These are phyloP conservation scores for Teratosphaeria pseudoeucalypti DNA, from an alignment of 2,329 filamentous ascomycete species.

Conservation along the genomic window DNA sequence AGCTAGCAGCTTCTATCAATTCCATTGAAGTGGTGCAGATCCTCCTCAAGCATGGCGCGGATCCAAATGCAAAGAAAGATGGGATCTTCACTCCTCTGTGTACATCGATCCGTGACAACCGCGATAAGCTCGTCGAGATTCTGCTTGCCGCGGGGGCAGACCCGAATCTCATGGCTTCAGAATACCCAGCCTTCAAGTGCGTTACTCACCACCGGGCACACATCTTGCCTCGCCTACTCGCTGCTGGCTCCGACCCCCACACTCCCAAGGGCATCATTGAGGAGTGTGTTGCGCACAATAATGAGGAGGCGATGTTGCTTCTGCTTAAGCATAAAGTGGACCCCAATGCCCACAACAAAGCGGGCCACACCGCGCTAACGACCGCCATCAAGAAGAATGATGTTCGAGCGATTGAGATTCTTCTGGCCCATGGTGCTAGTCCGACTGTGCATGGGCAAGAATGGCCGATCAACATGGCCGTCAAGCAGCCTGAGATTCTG, in stretches of 20 bases:
- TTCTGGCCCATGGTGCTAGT: slow-evolving; percentile 50
- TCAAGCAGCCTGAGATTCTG: slow-evolving; percentile 50
- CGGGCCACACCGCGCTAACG: slow-evolving; percentile 53
- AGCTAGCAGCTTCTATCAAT: slow-evolving; percentile 53
- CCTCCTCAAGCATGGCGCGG: slow-evolving; percentile 51
- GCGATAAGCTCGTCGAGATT: slow-evolving; percentile 50
- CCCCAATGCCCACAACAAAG: slow-evolving; percentile 48
- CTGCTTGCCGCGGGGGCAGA: slow-evolving; percentile 38
- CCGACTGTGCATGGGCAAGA: slow-evolving; percentile 55
- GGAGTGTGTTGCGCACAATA: slow-evolving; percentile 52
- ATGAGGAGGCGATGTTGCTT: slow-evolving; percentile 50
- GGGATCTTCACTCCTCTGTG: slow-evolving; percentile 59
- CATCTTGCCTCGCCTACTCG: slow-evolving; percentile 48
- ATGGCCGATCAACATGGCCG: slow-evolving; percentile 62
- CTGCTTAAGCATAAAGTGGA: slow-evolving; percentile 50
- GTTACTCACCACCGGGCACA: slow-evolving; percentile 55
- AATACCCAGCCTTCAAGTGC: slow-evolving; percentile 59
- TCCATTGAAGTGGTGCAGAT: slow-evolving; percentile 51
- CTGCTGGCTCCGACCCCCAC: slow-evolving; percentile 49
- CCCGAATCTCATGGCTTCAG: slow-evolving; percentile 46
- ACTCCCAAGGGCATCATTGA: slow-evolving; percentile 56
- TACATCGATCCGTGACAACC: slow-evolving; percentile 57
- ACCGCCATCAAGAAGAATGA: slow-evolving; percentile 55
- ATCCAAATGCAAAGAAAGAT: slow-evolving; percentile 52
- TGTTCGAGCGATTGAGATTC: slow-evolving; percentile 48